Conservation (phyloP, 148 eudicot genomes). For the Agrostemma githago region DNA sequence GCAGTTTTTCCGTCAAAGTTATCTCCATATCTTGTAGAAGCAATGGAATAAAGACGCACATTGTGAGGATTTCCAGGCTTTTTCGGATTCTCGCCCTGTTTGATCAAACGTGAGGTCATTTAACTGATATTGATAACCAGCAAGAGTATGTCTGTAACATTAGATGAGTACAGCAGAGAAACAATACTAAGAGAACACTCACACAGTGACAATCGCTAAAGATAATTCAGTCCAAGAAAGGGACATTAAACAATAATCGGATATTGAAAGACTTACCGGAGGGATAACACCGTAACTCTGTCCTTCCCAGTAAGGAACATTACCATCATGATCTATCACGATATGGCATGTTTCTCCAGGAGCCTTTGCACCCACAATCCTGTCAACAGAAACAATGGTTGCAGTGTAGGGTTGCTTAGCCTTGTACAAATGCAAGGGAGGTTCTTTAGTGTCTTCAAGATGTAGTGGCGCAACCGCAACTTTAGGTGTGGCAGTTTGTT, state of each 20-base stretch:
- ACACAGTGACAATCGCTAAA: not conserved
- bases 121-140: conserved; percentile 3
- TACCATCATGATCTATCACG: conserved; percentile 89
- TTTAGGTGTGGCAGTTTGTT: conserved; percentile 57
- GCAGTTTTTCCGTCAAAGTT: conserved; percentile 84
- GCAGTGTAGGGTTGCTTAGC: conserved; percentile 76
- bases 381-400: conserved; percentile 86
- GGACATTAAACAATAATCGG: not conserved
- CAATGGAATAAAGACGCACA: conserved; percentile 91
- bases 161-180: not conserved
- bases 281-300: conserved; percentile 94
- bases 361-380: conserved; percentile 86
- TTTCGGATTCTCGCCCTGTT: conserved; percentile 89
- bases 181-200: not conserved
- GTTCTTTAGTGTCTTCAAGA: conserved; percentile 70
- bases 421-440: conserved; percentile 74
- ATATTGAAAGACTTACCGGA: conserved; percentile 50
- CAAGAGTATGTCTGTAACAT: not conserved
- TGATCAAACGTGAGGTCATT: conserved; percentile 14
- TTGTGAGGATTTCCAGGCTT: conserved; percentile 83
- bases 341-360: conserved; percentile 96
- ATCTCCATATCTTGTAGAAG: conserved; percentile 91
- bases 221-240: not conserved
- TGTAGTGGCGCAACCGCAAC: conserved; percentile 58
- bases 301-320: conserved; percentile 96